phyloP scores from a whole-genome alignment of 2,329 filamentous ascomycete species.

The Neurospora sp. region DNA sequence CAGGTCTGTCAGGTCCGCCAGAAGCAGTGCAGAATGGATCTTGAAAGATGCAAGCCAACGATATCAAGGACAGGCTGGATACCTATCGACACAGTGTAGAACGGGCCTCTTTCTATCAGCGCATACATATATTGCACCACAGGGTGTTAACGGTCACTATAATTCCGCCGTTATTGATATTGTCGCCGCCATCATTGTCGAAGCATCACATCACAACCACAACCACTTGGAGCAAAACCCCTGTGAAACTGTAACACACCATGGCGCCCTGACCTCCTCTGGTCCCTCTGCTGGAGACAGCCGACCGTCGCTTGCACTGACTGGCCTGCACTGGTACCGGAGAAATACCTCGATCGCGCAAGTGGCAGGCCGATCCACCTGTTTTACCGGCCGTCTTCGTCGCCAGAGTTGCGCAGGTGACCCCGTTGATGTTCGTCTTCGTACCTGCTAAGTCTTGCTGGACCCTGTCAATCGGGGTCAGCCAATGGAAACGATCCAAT shows the following conservation, averaged over 20 bases:
- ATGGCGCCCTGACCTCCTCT: neutral
- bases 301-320: neutral
- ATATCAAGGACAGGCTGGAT: neutral
- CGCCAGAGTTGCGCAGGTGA: slow-evolving; percentile 1
- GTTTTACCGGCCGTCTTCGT: slow-evolving; percentile 1
- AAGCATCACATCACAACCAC: neutral
- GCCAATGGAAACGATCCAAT: neutral
- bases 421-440: slow-evolving; percentile 7
- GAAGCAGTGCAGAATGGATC: neutral
- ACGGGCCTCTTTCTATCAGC: too few relatives aligned
- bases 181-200: neutral
- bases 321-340: slow-evolving; percentile 9
- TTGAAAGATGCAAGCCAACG: too few relatives aligned
- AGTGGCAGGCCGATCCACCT: slow-evolving; percentile 9
- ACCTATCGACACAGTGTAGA: too few relatives aligned
- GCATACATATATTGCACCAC: neutral
- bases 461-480: slow-evolving; percentile 1
- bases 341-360: slow-evolving; percentile 14
- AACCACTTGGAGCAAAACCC: neutral
- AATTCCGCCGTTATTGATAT: neutral
- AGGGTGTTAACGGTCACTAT: neutral
- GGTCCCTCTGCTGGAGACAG: neutral
- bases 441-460: neutral
- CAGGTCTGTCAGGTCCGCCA: too few relatives aligned
- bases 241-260: neutral